Percentiles rank a stretch among this genome's conserved stretches.
phyloP scores from a whole-genome alignment of 352 stramenopile species.

The Globisporangium nagaii region DNA sequence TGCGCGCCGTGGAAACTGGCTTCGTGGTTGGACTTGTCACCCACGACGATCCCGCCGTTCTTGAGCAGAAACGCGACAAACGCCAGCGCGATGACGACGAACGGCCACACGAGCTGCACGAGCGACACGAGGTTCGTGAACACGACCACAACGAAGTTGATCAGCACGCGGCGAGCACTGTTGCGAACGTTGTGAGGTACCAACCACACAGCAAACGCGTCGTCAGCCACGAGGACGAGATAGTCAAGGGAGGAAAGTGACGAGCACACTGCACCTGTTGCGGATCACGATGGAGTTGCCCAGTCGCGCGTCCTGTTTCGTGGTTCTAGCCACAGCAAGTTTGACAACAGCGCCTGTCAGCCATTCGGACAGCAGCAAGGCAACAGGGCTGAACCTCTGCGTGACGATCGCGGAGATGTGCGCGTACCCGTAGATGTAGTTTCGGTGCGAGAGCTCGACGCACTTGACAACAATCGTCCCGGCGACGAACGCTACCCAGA shows the following conservation, averaged over 20 bases:
- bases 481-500: constrained; percentile 88
- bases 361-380: neutral
- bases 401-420: neutral
- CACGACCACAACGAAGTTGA: constrained; percentile 60
- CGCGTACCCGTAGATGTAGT: constrained; percentile 66
- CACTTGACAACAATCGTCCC: constrained; percentile 65
- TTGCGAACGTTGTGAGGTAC: neutral
- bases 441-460: constrained; percentile 57
- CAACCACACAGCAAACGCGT: no score
- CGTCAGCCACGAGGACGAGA: no score
- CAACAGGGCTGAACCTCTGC: neutral
- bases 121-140: constrained; percentile 44
- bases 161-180: constrained; percentile 35
- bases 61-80: constrained; percentile 63
- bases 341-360: neutral
- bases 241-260: constrained; percentile 1
- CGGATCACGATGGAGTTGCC: constrained; percentile 13
- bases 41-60: constrained; percentile 80
- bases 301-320: constrained; percentile 24
- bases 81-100: constrained; percentile 40
- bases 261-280: constrained; percentile 22
- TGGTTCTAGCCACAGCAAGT: constrained; percentile 17
- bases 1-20: constrained; percentile 66
- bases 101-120: constrained; percentile 66
- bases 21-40: constrained; percentile 83